phyloP scores from a whole-genome alignment of 1,284 basidiomycete genomes.

The Fomitopsis schrenkii region DNA sequence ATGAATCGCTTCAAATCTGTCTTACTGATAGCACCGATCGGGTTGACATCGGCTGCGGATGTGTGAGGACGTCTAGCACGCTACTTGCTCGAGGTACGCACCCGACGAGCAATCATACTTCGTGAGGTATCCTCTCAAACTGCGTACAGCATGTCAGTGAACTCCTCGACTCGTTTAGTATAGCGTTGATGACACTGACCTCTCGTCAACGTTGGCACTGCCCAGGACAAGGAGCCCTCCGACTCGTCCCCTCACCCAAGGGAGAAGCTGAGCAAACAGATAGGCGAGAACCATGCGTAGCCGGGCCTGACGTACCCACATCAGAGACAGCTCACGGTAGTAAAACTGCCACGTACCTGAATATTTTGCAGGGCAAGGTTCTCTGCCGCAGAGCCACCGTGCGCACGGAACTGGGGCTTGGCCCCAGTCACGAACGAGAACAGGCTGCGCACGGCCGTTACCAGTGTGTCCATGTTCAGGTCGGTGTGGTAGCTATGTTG shows the following conservation, averaged over 20 bases:
- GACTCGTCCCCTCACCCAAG: slow-evolving; percentile 83
- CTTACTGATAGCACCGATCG: slow-evolving; percentile 97
- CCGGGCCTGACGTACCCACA: slow-evolving; percentile 55
- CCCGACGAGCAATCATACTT: slow-evolving; percentile 95
- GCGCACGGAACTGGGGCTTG: slow-evolving; percentile 82
- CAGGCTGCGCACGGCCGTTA: slow-evolving; percentile 79
- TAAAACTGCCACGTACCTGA: slow-evolving; percentile 46
- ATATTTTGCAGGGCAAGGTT: slow-evolving; percentile 98
- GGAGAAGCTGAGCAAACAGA: slow-evolving; percentile 93
- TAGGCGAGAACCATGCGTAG: slow-evolving; percentile 97
- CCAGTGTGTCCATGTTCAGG: slow-evolving; percentile 93
- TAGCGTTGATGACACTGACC: slow-evolving; percentile 35
- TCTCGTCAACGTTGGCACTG: slow-evolving; percentile 98
- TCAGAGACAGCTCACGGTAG: not conserved
- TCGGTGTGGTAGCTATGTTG: slow-evolving; percentile 82
- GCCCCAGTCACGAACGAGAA: slow-evolving; percentile 83
- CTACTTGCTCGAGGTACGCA: slow-evolving; percentile 25
- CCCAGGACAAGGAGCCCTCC: slow-evolving; percentile 94
- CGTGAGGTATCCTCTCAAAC: slow-evolving; percentile 93
- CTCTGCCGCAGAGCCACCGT: slow-evolving; percentile 86
- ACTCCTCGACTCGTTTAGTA: not conserved
- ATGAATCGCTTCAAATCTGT: slow-evolving; percentile 97
- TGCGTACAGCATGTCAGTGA: slow-evolving; percentile 25
- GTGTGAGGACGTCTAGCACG: not conserved
- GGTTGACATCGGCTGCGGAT: slow-evolving; percentile 87